Evolutionary conservation across 768 basidiomycete species (phyloP).

Genomic region (Mrakia blollopis): DNA sequence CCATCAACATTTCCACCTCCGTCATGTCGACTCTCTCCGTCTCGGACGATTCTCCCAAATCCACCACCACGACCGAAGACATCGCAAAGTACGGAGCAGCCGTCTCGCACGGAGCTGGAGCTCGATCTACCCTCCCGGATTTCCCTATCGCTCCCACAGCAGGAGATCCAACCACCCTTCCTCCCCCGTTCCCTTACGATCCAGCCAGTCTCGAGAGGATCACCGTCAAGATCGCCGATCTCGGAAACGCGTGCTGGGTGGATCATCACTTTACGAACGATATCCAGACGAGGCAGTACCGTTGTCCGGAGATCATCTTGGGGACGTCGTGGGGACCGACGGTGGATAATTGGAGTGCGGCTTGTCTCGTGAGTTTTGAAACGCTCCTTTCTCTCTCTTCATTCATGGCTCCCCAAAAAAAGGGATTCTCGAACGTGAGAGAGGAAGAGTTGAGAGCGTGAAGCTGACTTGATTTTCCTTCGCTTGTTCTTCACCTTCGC

Average conservation of each 20-base stretch:
- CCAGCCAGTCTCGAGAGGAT: constrained; percentile 58
- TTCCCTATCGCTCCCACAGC: constrained; percentile 42
- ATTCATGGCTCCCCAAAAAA: neutral
- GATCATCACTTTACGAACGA: constrained; percentile 92
- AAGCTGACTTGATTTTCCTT: neutral
- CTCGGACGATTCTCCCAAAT: constrained; percentile 13
- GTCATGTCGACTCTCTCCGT: constrained; percentile 34
- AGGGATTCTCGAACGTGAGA: neutral
- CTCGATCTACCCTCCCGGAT: constrained; percentile 32
- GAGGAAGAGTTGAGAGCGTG: neutral
- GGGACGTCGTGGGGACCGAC: constrained; percentile 94
- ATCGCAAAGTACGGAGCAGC: constrained; percentile 25
- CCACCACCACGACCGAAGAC: constrained; percentile 15
- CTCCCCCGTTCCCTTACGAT: constrained; percentile 41
- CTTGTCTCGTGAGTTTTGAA: constrained; percentile 63
- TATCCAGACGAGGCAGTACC: constrained; percentile 85
- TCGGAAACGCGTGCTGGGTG: constrained; percentile 95
- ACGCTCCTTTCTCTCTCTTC: neutral
- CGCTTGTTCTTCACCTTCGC: neutral
- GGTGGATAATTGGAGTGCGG: constrained; percentile 94
- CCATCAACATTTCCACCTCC: constrained; percentile 40
- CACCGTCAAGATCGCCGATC: constrained; percentile 97
- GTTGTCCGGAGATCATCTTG: constrained; percentile 94
- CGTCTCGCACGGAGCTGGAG: constrained; percentile 34
- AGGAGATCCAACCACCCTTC: constrained; percentile 48